These are phyloP conservation scores for Periconia sp. DNA, from an alignment of 2,329 filamentous ascomycete species.

Conservation along the genomic window DNA sequence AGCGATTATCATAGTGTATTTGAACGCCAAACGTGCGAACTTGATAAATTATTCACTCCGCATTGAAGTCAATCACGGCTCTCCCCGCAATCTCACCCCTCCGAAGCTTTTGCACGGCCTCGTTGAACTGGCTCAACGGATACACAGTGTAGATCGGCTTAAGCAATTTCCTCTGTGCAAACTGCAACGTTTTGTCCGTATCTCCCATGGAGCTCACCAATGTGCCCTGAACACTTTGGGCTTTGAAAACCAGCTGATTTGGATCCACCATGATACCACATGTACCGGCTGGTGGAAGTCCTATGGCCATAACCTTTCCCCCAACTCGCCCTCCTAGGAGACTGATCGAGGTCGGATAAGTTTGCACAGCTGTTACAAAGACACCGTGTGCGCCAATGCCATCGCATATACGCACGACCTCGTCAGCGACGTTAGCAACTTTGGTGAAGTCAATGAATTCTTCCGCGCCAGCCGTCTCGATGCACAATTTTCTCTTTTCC, in stretches of 20 bases:
- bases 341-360: constrained; percentile 29
- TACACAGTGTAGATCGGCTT: constrained; percentile 55
- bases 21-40: background rate
- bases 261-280: constrained; percentile 38
- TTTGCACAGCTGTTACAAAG: constrained; percentile 41
- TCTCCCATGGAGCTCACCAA: constrained; percentile 53
- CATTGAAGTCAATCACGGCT: constrained; percentile 58
- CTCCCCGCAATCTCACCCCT: constrained; percentile 55
- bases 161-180: constrained; percentile 53
- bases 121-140: constrained; percentile 50
- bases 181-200: constrained; percentile 50
- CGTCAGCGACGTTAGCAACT: constrained; percentile 32
- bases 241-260: constrained; percentile 37
- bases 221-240: constrained; percentile 38
- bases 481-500: constrained; percentile 38
- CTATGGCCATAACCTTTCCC: constrained; percentile 57
- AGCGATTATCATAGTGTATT: background rate
- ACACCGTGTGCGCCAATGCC: constrained; percentile 44
- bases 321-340: constrained; percentile 51
- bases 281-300: constrained; percentile 39
- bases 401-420: constrained; percentile 36
- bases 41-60: constrained; percentile 21
- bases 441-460: constrained; percentile 43
- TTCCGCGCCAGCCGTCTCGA: constrained; percentile 37
- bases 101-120: constrained; percentile 54